phyloP scores from a whole-genome alignment of 2,329 filamentous ascomycete species.

The Pyrenochaeta sp. region DNA sequence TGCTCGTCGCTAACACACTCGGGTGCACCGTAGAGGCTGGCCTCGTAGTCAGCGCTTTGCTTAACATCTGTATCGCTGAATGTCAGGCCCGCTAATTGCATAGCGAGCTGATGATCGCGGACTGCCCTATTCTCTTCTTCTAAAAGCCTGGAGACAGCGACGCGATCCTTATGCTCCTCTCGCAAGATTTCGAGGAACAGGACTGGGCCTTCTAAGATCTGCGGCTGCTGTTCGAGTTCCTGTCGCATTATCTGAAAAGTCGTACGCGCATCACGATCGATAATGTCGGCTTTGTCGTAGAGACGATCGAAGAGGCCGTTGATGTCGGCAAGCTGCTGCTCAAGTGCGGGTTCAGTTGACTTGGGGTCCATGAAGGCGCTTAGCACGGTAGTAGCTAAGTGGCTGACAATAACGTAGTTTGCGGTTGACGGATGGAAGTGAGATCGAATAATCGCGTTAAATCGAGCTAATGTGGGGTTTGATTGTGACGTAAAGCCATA shows the following conservation, averaged over 20 bases:
- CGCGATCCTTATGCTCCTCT: slow-evolving; percentile 8
- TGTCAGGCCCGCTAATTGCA: slow-evolving; percentile 6
- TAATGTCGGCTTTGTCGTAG: slow-evolving; percentile 3
- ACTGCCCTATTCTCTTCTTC: slow-evolving; percentile 21
- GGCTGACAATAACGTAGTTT: too few relatives aligned
- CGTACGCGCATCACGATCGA: slow-evolving; percentile 6
- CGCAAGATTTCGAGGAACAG: slow-evolving; percentile 19
- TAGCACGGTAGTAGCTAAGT: too few relatives aligned
- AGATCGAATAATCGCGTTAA: too few relatives aligned
- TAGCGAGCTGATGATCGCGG: slow-evolving; percentile 21
- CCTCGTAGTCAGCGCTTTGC: slow-evolving; percentile 6
- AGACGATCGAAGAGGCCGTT: slow-evolving; percentile 1
- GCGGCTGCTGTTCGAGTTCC: slow-evolving; percentile 8
- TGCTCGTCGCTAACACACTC: slow-evolving; percentile 1
- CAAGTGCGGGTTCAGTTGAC: slow-evolving; percentile 19
- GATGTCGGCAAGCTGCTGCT: slow-evolving; percentile 19
- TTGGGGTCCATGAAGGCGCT: slow-evolving; percentile 14
- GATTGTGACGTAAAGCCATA: too few relatives aligned
- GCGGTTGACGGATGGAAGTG: too few relatives aligned
- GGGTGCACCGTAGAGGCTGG: neutral
- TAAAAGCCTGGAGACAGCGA: slow-evolving; percentile 14
- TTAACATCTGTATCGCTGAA: neutral
- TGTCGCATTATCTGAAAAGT: slow-evolving; percentile 4
- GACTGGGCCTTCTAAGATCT: slow-evolving; percentile 15
- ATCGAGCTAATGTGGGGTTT: too few relatives aligned